Evolutionary conservation across 1,284 basidiomycete species (phyloP).

Genomic region (Tremellales sp.): DNA sequence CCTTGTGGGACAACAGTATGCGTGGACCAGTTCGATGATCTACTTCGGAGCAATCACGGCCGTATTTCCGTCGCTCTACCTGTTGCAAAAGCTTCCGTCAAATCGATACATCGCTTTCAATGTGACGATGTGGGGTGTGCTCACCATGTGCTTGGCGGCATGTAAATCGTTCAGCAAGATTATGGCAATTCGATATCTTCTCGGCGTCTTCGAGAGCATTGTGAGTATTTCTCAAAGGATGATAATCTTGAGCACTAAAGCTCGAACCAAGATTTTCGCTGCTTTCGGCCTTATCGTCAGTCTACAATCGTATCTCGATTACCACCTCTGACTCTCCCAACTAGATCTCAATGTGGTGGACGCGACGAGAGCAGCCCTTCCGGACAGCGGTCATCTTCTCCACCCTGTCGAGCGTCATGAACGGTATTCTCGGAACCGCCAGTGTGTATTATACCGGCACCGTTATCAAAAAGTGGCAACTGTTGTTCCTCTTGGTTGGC

Average conservation of each 20-base stretch:
- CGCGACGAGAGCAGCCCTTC: slow-evolving; percentile 24
- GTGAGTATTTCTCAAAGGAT: too few relatives aligned
- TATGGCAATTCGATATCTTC: neutral
- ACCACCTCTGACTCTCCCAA: too few relatives aligned
- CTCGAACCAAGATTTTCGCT: too few relatives aligned
- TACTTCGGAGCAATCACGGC: slow-evolving; percentile 35
- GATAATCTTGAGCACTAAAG: too few relatives aligned
- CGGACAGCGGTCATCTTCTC: slow-evolving; percentile 28
- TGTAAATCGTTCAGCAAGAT: slow-evolving; percentile 4
- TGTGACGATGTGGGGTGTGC: slow-evolving; percentile 27
- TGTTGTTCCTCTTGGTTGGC: slow-evolving; percentile 6
- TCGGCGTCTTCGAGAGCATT: neutral
- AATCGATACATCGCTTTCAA: slow-evolving; percentile 42
- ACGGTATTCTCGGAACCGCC: slow-evolving; percentile 9
- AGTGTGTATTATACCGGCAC: neutral
- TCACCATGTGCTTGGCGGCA: slow-evolving; percentile 22
- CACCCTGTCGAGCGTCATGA: slow-evolving; percentile 23
- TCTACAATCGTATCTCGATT: neutral
- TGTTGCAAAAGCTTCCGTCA: slow-evolving; percentile 40
- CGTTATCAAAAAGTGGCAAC: neutral
- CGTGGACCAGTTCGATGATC: slow-evolving; percentile 34
- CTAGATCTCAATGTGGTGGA: slow-evolving; percentile 17
- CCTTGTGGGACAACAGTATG: slow-evolving; percentile 31
- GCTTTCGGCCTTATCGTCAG: slow-evolving; percentile 6
- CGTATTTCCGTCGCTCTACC: slow-evolving; percentile 36